Conservation (phyloP, 805 yeast genomes). For the Saccharomycopsis fodiens region DNA sequence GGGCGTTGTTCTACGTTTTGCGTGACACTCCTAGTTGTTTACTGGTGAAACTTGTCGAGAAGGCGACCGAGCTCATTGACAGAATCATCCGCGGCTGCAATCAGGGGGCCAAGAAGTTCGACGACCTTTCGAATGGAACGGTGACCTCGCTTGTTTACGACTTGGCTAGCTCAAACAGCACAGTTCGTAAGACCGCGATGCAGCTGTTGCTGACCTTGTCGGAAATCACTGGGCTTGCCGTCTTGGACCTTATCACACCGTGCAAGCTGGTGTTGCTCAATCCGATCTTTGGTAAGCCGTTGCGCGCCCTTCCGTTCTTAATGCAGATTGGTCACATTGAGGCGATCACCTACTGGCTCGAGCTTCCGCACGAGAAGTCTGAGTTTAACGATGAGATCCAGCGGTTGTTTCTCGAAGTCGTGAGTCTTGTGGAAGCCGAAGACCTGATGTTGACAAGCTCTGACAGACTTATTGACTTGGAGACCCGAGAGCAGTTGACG, state of each 20-base stretch:
- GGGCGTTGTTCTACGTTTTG: slow-evolving; percentile 82
- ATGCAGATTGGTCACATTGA: slow-evolving; percentile 99
- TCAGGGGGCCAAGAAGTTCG: slow-evolving; percentile 48
- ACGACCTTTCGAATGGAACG: slow-evolving; percentile 57
- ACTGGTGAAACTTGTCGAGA: slow-evolving; percentile 66
- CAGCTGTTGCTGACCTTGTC: slow-evolving; percentile 60
- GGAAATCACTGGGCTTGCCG: slow-evolving; percentile 58
- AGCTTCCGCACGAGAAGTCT: slow-evolving; percentile 71
- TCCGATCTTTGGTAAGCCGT: slow-evolving; percentile 94
- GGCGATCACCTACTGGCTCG: slow-evolving; percentile 88
- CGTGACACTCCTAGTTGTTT: slow-evolving; percentile 87
- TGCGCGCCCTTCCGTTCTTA: slow-evolving; percentile 93
- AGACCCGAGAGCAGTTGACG: slow-evolving; percentile 81
- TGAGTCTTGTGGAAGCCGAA: slow-evolving; percentile 94
- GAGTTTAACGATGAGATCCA: slow-evolving; percentile 85
- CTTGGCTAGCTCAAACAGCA: slow-evolving; percentile 77
- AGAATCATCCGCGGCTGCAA: slow-evolving; percentile 62
- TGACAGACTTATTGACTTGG: slow-evolving; percentile 75
- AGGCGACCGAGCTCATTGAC: slow-evolving; percentile 62
- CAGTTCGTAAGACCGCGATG: slow-evolving; percentile 78
- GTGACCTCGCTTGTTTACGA: slow-evolving; percentile 90
- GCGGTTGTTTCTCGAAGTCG: slow-evolving; percentile 78
- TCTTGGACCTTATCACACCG: slow-evolving; percentile 70
- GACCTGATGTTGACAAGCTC: slow-evolving; percentile 91
- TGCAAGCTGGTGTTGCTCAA: slow-evolving; percentile 77